Evolutionary conservation across 1,284 basidiomycete genomes (phyloP), one percentile per base, ranked within the genome.

Genomic region (Phaffia rhodozyma): DNA sequence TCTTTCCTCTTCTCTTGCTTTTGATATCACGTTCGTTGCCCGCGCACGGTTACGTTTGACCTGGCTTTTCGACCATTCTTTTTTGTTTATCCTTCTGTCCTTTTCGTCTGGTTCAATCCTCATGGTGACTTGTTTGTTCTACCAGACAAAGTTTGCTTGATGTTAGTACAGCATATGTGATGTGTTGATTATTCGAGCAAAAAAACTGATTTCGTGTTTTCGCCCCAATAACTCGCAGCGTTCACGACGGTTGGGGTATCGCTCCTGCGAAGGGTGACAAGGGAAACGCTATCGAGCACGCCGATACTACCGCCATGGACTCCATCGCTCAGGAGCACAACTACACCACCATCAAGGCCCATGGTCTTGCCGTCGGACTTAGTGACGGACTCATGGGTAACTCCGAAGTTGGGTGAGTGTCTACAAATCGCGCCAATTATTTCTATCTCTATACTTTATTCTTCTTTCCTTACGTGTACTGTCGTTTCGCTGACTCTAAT

Each of bases 201-300:
- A 29, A 18, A 23, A 16, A 56, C 59, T 30, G 20, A 51, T 16
- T 32, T 32, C 56, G 21, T 38, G 27, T 18, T 56, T 55, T 30
- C 54, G 57, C 29, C n/a, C 47, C 48, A 34, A 25, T n/a, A 54
- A 58, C 32, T 50, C 16, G 51, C 69, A 91, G 89, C 71, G 89
- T 93, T 52, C 91, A 93, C 79, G 91, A 94, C 79, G 91, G 91
- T 48, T 94, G 91, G 91, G 91, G 91, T 66, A 80, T 92, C 69
- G 77, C 78, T 50, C 78, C 83, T 63, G 83, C 83, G 63, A 80
- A 82, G 68, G 61, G 61, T 13, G 52, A 38, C 50, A 85, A 91
- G 73, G 90, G 91, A 65, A 86, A 93, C 71, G 90, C 91, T 64
- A 90, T 94, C 75, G 82, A 83, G 65, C 86, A 86, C 27, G 91